phyloP scores from a whole-genome alignment of 2,329 filamentous ascomycete genomes.

The Colletotrichum paranaense region DNA sequence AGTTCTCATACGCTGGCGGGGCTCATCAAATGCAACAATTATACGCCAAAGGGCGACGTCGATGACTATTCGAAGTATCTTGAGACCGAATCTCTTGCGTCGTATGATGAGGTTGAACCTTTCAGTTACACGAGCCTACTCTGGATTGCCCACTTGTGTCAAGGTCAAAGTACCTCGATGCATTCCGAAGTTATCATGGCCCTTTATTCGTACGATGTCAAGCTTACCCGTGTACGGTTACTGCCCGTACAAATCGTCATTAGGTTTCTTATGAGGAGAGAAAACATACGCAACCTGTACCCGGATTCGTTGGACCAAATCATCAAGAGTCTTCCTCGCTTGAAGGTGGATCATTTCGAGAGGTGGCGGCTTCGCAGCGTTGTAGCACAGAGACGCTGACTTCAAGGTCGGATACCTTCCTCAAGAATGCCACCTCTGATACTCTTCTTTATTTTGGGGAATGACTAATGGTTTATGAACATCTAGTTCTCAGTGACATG shows the following conservation, averaged over 20 bases:
- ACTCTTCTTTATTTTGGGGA: background rate
- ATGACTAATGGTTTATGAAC: background rate
- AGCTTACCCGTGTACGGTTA: background rate
- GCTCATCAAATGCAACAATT: background rate
- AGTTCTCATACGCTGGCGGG: background rate
- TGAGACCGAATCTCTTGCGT: background rate
- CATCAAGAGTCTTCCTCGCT: background rate
- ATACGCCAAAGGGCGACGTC: background rate
- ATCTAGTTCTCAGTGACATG: background rate
- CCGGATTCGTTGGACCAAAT: background rate
- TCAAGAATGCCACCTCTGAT: too few species aligned
- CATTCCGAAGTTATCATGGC: too few species aligned
- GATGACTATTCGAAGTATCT: background rate
- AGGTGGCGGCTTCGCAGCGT: conserved; percentile 6
- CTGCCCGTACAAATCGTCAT: background rate
- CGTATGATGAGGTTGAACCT: background rate
- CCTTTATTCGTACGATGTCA: background rate
- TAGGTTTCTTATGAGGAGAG: background rate
- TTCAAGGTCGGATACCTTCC: background rate
- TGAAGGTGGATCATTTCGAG: background rate
- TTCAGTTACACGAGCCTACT: background rate
- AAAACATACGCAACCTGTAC: background rate
- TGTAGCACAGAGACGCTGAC: background rate
- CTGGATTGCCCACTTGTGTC: background rate
- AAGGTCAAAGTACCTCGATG: background rate